phyloP scores from a whole-genome alignment of 768 basidiomycete genomes.

The Rhizopogon vinicolor region DNA sequence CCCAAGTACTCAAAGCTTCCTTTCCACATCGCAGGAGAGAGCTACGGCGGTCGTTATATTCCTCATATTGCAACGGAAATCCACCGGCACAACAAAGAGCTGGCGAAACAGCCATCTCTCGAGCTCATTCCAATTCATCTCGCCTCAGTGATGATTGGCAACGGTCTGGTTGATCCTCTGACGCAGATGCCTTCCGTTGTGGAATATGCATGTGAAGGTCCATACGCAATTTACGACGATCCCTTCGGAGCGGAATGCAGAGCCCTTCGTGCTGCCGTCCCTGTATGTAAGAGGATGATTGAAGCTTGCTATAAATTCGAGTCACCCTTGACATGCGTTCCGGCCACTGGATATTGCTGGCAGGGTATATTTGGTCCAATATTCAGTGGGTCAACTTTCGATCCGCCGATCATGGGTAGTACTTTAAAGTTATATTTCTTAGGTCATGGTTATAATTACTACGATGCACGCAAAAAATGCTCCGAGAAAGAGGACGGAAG shows the following conservation, averaged over 20 bases:
- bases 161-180: slow-evolving; percentile 40
- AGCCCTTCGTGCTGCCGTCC: slow-evolving; percentile 30
- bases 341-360: slow-evolving; percentile 38
- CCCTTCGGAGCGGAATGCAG: slow-evolving; percentile 37
- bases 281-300: slow-evolving; percentile 38
- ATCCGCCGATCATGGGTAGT: not conserved
- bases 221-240: slow-evolving; percentile 40
- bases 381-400: not conserved
- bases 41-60: slow-evolving; percentile 36
- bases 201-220: slow-evolving; percentile 36
- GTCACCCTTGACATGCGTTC: slow-evolving; percentile 30
- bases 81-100: slow-evolving; percentile 35
- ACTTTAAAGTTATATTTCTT: not conserved
- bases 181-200: slow-evolving; percentile 43
- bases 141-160: slow-evolving; percentile 44
- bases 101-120: slow-evolving; percentile 14
- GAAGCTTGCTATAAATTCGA: slow-evolving; percentile 34
- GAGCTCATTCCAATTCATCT: slow-evolving; percentile 33
- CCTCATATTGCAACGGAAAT: slow-evolving; percentile 45
- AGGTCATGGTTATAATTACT: slow-evolving; percentile 41
- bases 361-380: slow-evolving; percentile 20
- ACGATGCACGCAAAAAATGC: slow-evolving; percentile 45
- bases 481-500: slow-evolving; percentile 32
- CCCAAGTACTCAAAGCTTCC: slow-evolving; percentile 20
- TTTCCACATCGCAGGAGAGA: slow-evolving; percentile 31